Conservation (phyloP, 345 rosid genomes). For the Microcos paniculata region DNA sequence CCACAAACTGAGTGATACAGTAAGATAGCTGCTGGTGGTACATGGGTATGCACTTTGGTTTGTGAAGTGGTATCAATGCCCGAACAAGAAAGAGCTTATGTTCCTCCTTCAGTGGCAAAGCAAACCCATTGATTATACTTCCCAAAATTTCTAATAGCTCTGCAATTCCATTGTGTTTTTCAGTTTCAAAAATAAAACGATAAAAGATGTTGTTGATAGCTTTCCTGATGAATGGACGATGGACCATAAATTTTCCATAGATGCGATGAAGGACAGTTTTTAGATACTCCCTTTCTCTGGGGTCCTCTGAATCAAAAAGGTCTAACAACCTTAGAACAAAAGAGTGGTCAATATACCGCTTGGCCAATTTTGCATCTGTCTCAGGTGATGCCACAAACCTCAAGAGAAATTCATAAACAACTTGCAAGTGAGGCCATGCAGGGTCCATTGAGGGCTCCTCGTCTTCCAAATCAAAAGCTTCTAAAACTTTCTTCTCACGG, state of each 20-base stretch:
- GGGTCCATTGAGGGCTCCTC: conserved; percentile 83
- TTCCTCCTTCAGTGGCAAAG: conserved; percentile 84
- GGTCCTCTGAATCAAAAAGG: conserved; percentile 84
- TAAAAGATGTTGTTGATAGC: conserved; percentile 79
- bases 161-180: conserved; percentile 82
- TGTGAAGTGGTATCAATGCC: conserved; percentile 83
- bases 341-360: conserved; percentile 77
- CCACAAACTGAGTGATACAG: conserved; percentile 84
- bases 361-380: conserved; percentile 83
- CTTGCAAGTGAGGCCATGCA: conserved; percentile 82
- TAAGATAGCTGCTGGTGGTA: conserved; percentile 84
- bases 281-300: conserved; percentile 75
- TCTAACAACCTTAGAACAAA: conserved; percentile 75
- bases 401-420: conserved; percentile 72
- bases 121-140: conserved; percentile 88
- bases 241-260: conserved; percentile 92
- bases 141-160: conserved; percentile 82
- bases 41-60: conserved; percentile 68
- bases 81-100: conserved; percentile 89
- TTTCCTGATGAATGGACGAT: conserved; percentile 80
- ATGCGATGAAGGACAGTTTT: conserved; percentile 77
- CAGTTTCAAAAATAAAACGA: conserved; percentile 78
- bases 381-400: conserved; percentile 78
- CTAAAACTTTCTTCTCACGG: conserved; percentile 59
- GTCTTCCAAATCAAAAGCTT: conserved; percentile 74